These are phyloP conservation scores for Metarhizium album DNA, from an alignment of 2,329 filamentous ascomycete genomes.

Conservation along the genomic window DNA sequence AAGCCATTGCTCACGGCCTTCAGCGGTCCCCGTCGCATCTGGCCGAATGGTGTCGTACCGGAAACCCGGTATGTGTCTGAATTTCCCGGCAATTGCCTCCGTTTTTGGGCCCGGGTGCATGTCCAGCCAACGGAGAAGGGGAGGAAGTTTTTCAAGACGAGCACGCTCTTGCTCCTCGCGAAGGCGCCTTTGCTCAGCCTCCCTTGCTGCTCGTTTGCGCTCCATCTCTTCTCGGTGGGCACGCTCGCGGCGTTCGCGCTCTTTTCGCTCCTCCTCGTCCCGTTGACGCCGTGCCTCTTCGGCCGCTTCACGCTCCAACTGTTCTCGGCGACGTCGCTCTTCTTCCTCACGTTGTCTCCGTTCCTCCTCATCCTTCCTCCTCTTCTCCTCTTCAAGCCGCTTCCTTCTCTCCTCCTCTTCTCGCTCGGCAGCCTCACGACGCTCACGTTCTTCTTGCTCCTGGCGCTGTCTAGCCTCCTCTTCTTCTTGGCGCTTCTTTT, in stretches of 20 bases:
- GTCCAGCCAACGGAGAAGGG: conserved; percentile 51
- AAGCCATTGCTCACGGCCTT: conserved; percentile 55
- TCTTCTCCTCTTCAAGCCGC: conserved; percentile 28
- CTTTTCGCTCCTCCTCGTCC: conserved; percentile 41
- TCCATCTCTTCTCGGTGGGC: conserved; percentile 35
- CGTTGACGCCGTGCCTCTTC: conserved; percentile 38
- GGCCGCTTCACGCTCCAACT: conserved; percentile 35
- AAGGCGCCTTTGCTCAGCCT: conserved; percentile 39
- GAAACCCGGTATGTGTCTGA: conserved; percentile 47
- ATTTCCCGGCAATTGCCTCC: conserved; percentile 39
- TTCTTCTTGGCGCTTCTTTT: conserved; percentile 22
- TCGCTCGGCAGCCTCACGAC: conserved; percentile 22
- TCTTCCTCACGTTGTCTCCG: conserved; percentile 32
- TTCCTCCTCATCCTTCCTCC: conserved; percentile 26
- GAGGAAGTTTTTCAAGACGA: conserved; percentile 46
- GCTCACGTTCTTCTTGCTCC: conserved; percentile 20
- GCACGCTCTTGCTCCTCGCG: conserved; percentile 44
- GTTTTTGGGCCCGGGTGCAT: conserved; percentile 39
- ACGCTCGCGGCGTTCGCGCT: conserved; percentile 36
- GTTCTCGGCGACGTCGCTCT: conserved; percentile 32
- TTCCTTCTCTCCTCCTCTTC: conserved; percentile 27
- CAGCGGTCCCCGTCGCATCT: conserved; percentile 38
- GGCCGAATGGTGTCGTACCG: conserved; percentile 53
- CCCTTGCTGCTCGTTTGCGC: conserved; percentile 36
- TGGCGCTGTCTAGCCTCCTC: conserved; percentile 21